phyloP scores from a whole-genome alignment of 148 eudicot species.

The Limonium bicolor region DNA sequence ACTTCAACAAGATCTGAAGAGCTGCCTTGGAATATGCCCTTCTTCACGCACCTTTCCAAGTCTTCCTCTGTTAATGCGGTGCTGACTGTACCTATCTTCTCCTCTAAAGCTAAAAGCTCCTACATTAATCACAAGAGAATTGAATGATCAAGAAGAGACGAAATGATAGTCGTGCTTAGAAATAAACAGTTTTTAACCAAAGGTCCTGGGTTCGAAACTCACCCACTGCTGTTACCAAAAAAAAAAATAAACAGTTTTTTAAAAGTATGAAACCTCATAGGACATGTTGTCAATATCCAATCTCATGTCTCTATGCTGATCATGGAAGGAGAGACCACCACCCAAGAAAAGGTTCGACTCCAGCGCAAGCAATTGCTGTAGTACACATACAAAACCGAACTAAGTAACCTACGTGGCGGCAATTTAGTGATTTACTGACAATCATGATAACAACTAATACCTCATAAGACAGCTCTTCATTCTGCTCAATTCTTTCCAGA shows the following conservation, averaged over 20 bases:
- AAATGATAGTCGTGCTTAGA: too few species aligned
- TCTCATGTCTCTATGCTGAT: conserved; percentile 95
- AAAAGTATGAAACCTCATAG: conserved; percentile 46
- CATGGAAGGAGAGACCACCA: conserved; percentile 40
- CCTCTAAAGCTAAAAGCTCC: conserved; percentile 91
- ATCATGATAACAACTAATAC: too few species aligned
- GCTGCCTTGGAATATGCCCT: conserved; percentile 24
- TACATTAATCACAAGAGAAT: conserved; percentile 3
- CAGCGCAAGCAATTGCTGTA: conserved; percentile 3
- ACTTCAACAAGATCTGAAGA: too few species aligned
- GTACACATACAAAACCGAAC: too few species aligned
- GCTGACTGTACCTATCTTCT: conserved; percentile 86
- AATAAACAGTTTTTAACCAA: too few species aligned
- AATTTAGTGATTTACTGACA: too few species aligned
- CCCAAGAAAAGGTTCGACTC: conserved; percentile 1
- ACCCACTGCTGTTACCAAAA: not conserved
- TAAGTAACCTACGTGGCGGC: too few species aligned
- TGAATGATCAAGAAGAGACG: too few species aligned
- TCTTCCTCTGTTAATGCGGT: conserved; percentile 73
- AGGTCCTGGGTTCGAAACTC: too few species aligned
- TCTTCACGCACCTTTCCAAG: conserved; percentile 45
- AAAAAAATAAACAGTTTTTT: not conserved
- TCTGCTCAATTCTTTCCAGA: conserved; percentile 3
- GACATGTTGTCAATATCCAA: conserved; percentile 94
- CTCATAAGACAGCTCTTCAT: conserved; percentile 4